Base-by-base conservation (phyloP, 2,329 filamentous ascomycete species). In the Helicocarpus griseus region DNA sequence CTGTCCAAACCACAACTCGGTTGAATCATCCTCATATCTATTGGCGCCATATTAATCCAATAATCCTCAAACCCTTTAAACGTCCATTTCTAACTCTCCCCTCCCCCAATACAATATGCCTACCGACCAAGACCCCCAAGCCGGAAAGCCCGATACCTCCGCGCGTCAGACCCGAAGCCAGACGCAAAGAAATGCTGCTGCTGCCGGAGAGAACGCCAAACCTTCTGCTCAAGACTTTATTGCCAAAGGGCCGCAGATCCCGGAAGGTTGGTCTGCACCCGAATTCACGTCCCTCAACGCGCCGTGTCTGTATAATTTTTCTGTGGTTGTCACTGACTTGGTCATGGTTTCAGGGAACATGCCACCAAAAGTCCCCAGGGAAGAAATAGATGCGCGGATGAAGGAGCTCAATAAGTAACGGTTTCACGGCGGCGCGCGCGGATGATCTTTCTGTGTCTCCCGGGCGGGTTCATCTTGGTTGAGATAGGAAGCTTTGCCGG, bases 341-440 rank as follows among this genome's bases (percentile, higher is more conserved):
- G 6, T 11, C 7, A 31, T 13, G 6, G 7, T 24, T 17, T 35
- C 35, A 47, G 22, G 14, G 26, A 38, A n/a, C 6, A 33, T 50
- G 48, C 36, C 48, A 13, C 38, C 48, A 11, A 41, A 17, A 22
- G 11, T 44, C 19, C 28, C 48, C 5, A 31, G 48, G 26, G 48
- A 50, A 26, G 39, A 50, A 33, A 50, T 41, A 9, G 39, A 43
- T 11, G 48, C 39, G 14, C 24, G 21, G 9, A 44, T 50, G 39
- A 43, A 50, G 26, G 36, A 50, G 19, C 28, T 50, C 3, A 50
- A 50, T 28, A 44, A 50, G 28, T 50, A 19, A 50, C 8, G 46
- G 13, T 21, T 14, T 31, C 14, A n/a, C 3, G 5, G 8, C 5
- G 2, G 19, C 17, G 19, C 17, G 8, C 11, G 2, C n/a, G 21